Base-by-base conservation (phyloP, 73 alveolate genomes). In the Paramecium bursaria region DNA sequence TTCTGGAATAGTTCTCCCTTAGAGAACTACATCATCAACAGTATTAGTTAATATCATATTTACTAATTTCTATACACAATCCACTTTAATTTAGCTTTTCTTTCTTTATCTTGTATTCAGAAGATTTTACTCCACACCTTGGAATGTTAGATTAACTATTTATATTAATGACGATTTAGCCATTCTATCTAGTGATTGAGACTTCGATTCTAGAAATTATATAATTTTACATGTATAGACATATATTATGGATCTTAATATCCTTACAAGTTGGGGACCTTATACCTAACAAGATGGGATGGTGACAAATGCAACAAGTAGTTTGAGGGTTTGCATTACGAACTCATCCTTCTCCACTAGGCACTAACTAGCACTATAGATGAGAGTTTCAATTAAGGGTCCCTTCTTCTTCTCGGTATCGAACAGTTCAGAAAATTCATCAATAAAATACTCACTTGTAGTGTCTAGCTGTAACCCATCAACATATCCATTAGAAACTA, bases 341-440 rank as follows among this genome's bases (percentile, higher is more conserved):
- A n/a, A 39, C 23, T 67, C 82, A 21, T 67, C 82, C 10, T 67
- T 67, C 19, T 67, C 82, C 7, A 67, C 21, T 0, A 67, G 55
- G 21, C 82, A 67, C 5, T 42, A 67, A 15, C 60, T 67, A 6
- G 44, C 82, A 6, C 60, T 39, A 42, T 67, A 25, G 2, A 67
- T 42, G 17, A 67, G 30, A 2, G 50, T 47, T 21, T 67, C 82
- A 42, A 67, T 67, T 22, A 67, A 39, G 22, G 53, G 33, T 47
- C 76, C 60, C 44, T 42, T 67, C 13, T 67, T 42, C 15, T 31
- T 39, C 14, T 13, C 44, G 9, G 60, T 31, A 35, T 67, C 82
- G 19, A 67, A 67, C 2, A 67, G 44, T 19, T 67, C 82, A 9
- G 82, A 31, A 67, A 67, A 67, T 67, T 67, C 82, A 17, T 67